These are phyloP conservation scores for Phaseolus lunatus DNA, from an alignment of 306 rosid genomes.

Conservation along the genomic window DNA sequence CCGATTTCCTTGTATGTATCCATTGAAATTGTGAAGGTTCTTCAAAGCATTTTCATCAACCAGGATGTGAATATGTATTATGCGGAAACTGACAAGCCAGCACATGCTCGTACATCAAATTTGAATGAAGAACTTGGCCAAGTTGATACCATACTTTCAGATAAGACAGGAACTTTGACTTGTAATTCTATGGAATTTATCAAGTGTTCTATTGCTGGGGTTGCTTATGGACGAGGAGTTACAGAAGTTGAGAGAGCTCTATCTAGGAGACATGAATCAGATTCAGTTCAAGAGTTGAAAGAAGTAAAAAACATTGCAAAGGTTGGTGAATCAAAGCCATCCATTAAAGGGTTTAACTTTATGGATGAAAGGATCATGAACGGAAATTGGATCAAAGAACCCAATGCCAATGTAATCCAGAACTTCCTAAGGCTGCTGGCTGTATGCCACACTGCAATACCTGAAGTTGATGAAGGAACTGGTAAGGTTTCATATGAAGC, in stretches of 20 bases:
- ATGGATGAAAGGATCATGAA: slow-evolving; percentile 85
- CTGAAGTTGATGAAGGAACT: slow-evolving; percentile 84
- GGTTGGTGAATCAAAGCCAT: slow-evolving; percentile 49
- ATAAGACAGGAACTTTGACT: slow-evolving; percentile 96
- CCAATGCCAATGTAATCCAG: slow-evolving; percentile 71
- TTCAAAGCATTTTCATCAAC: slow-evolving; percentile 91
- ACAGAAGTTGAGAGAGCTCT: slow-evolving; percentile 98
- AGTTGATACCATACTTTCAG: slow-evolving; percentile 96
- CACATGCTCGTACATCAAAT: slow-evolving; percentile 91
- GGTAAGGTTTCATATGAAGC: slow-evolving; percentile 91
- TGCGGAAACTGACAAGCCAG: slow-evolving; percentile 90
- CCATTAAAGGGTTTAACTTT: slow-evolving; percentile 87
- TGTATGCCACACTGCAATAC: slow-evolving; percentile 92
- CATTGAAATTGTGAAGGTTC: slow-evolving; percentile 95
- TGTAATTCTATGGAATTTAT: slow-evolving; percentile 99
- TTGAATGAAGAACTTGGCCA: slow-evolving; percentile 99
- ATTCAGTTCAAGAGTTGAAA: slow-evolving; percentile 42
- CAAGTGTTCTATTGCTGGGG: slow-evolving; percentile 94
- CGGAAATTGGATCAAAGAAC: slow-evolving; percentile 79
- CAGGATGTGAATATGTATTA: slow-evolving; percentile 83
- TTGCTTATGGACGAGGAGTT: slow-evolving; percentile 78
- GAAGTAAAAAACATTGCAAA: slow-evolving; percentile 48
- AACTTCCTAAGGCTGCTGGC: slow-evolving; percentile 76
- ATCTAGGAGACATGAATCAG: slow-evolving; percentile 62
- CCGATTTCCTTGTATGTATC: slow-evolving; percentile 97